Evolutionary conservation across 2,329 filamentous ascomycete species (phyloP), one percentile per base, ranked within the genome.

Genomic region (Exserohilum rostratum): DNA sequence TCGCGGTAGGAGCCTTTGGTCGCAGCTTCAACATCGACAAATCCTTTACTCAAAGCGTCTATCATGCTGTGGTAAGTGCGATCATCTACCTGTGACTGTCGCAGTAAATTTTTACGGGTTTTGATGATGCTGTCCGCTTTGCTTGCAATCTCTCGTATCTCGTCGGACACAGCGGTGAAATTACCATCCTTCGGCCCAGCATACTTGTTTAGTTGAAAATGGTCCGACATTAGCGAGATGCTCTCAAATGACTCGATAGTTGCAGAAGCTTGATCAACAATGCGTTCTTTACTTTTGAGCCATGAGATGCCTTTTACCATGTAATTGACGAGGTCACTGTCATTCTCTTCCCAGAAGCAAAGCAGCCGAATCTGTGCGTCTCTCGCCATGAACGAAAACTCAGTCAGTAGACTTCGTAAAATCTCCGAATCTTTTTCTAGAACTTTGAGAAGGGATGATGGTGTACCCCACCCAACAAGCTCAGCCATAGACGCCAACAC

Each of bases 171-270:
- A n/a, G 50, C 38, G n/a, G 53, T 57, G 45, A 66, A 73, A 29
- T 66, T 65, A 9, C 57, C 58, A 35, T 73, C 69, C 18, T 70
- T 65, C 9, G 68, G 61, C 18, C 61, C 57, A 6, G 49, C 50
- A 45, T 65, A 73, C 35, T 73, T 73, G 53, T 71, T 72, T 22
- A 73, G 51, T 34, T 55, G 49, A 17, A 72, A 71, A 47, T 73
- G 69, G 35, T 72, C 68, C 4, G 62, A 61, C 15, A 62, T 60
- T n/a, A 73, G 55, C 9, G 58, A 59, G 10, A 61, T 30, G 5
- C 54, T 65, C 9, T 60, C 53, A 20, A 68, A 59, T 29, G 65
- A 66, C 15, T 61, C 58, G 20, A 69, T 63, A 7, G 55, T 65
- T 20, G 63, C 69, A 9, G 68, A 71, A 22, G 52, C 50, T 55